A percentile compares a stretch with the other conserved stretches of the same genome.
These are phyloP conservation scores for Ophiocordyceps sinensis DNA, from an alignment of 2,329 filamentous ascomycete genomes.

Conservation along the genomic window DNA sequence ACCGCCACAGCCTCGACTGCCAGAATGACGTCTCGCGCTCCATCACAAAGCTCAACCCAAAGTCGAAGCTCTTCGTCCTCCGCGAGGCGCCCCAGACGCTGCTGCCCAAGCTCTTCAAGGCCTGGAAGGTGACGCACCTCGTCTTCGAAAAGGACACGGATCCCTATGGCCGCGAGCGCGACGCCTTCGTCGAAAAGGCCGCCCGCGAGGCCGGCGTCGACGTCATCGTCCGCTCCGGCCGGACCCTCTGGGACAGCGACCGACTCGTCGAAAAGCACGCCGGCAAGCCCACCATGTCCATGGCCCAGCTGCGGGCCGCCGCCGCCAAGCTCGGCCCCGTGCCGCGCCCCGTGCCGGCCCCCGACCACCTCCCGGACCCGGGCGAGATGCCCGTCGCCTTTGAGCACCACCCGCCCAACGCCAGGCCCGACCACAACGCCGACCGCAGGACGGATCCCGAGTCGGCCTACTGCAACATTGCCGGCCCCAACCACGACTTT, in stretches of 20 bases:
- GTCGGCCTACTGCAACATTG: slow-evolving; percentile 41
- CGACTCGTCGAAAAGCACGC: slow-evolving; percentile 49
- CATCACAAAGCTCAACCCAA: slow-evolving; percentile 53
- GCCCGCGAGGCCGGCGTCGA: slow-evolving; percentile 52
- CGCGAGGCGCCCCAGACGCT: slow-evolving; percentile 59
- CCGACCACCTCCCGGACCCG: slow-evolving; percentile 46
- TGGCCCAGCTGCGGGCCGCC: slow-evolving; percentile 49
- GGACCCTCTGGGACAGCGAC: slow-evolving; percentile 63
- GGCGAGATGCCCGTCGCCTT: slow-evolving; percentile 46
- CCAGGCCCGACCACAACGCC: slow-evolving; percentile 45
- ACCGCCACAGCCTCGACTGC: slow-evolving; percentile 45
- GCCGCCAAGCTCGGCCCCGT: slow-evolving; percentile 49
- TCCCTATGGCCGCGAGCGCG: slow-evolving; percentile 51
- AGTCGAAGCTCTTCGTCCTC: slow-evolving; percentile 57
- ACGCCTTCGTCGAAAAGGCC: slow-evolving; percentile 41
- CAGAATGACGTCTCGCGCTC: slow-evolving; percentile 54
- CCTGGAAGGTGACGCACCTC: slow-evolving; percentile 60
- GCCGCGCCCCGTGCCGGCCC: slow-evolving; percentile 44
- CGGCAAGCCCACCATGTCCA: slow-evolving; percentile 62
- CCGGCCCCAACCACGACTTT: slow-evolving; percentile 56
- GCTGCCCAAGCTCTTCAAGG: slow-evolving; percentile 56
- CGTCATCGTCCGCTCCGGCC: slow-evolving; percentile 48
- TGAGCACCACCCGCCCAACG: slow-evolving; percentile 36
- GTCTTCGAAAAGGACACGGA: slow-evolving; percentile 73
- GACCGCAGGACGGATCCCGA: slow-evolving; percentile 38